Percentiles rank a stretch among this genome's conserved stretches.
Evolutionary conservation across 768 basidiomycete genomes (phyloP).

Genomic region (Amanita exitialis): DNA sequence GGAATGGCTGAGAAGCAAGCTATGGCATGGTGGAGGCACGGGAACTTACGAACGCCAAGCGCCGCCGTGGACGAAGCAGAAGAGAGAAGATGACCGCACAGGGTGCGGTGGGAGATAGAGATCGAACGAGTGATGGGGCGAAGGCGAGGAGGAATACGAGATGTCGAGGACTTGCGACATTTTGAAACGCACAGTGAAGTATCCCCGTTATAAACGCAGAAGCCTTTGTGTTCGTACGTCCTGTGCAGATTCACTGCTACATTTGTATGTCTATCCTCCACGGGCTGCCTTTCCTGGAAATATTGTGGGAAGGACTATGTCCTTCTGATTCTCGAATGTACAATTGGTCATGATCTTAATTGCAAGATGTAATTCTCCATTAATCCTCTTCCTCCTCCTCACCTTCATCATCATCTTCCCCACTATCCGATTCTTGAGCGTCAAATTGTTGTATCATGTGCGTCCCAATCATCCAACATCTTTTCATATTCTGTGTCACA

Average conservation of each 20-base stretch:
- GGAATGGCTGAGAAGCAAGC: slow-evolving; percentile 7
- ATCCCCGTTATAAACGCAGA: background rate
- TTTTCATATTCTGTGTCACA: slow-evolving; percentile 46
- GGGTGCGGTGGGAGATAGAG: slow-evolving; percentile 28
- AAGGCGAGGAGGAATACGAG: slow-evolving; percentile 23
- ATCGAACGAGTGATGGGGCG: slow-evolving; percentile 41
- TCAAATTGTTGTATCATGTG: slow-evolving; percentile 78
- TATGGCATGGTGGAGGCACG: slow-evolving; percentile 1
- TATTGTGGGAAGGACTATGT: too few relatives aligned
- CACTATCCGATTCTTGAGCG: slow-evolving; percentile 54
- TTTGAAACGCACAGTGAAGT: too few relatives aligned
- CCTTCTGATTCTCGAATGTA: too few relatives aligned
- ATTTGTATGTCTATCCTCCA: too few relatives aligned
- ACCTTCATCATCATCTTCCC: slow-evolving; percentile 11
- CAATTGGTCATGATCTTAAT: too few relatives aligned
- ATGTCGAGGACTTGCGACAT: slow-evolving; percentile 18
- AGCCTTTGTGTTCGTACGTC: too few relatives aligned
- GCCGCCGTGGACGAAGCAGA: slow-evolving; percentile 77
- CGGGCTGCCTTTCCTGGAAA: too few relatives aligned
- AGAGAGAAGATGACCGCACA: slow-evolving; percentile 23
- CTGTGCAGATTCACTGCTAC: slow-evolving; percentile 37
- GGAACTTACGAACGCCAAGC: slow-evolving; percentile 67
- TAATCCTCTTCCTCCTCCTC: slow-evolving; percentile 15
- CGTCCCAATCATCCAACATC: slow-evolving; percentile 60
- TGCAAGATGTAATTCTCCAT: background rate